Base-by-base conservation (phyloP, 1,284 basidiomycete genomes). In the Sphagnurus paluster region DNA sequence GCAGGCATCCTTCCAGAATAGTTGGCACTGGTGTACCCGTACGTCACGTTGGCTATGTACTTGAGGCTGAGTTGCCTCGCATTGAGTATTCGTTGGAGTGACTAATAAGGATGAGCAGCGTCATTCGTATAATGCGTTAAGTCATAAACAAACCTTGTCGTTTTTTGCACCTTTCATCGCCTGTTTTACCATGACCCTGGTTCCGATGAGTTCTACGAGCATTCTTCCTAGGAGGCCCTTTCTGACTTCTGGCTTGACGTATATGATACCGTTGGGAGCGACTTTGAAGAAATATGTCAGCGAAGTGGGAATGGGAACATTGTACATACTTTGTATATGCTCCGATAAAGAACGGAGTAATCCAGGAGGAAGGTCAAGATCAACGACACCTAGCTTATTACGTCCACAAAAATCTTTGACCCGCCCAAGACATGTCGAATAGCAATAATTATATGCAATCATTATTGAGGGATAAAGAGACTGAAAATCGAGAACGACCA, bases 381-480 rank as follows among this genome's bases (percentile, higher is more conserved):
- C 82, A 1, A 82, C 80, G 62, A 89, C 82, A 0, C 96, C 96
- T 50, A 98, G 82, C 66, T 97, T 97, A 67, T 89, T 87, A 13
- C 80, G 80, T 4, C 89, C 93, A 61, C 93, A 87, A 68, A 96
- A 98, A 26, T 85, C 77, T 14, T 77, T 76, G 20, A 93, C 76
- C 5, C 94, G 81, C 2, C 96, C 96, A n/a, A 99, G 74, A 65
- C 94, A 98, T 3, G 96, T 98, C 29, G 94, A 95, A 64, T 92
- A 98, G 62, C 93, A 97, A 64, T 94, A 93, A 64, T 98, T 98
- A 71, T 98, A 96, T 5, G 94, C 95, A 56, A 99, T 97, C 94
- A 98, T 98, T 57, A 98, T 78, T 0, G 92, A 95, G 0, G 97
- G 96, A 62, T 99, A 98, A 23, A 99, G 77, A 2, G 88, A 93